Percentiles rank a stretch among this genome's conserved stretches.
Evolutionary conservation across 2,329 filamentous ascomycete genomes (phyloP).

Genomic region (Xylariaceae sp.): DNA sequence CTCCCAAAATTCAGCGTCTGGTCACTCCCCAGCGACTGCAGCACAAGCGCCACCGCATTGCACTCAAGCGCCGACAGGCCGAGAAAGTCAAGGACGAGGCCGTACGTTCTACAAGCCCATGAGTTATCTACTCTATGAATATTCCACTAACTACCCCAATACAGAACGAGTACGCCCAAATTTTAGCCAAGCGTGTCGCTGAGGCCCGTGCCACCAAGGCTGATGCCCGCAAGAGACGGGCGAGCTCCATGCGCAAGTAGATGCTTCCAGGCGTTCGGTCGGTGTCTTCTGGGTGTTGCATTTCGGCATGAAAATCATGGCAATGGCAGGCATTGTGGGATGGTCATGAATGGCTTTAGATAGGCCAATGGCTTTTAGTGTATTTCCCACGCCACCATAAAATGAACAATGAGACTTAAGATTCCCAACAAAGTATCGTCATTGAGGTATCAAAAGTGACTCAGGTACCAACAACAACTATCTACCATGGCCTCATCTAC

Average conservation of each 20-base stretch:
- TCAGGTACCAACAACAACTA: too few species aligned
- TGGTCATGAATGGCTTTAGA: constrained; percentile 39
- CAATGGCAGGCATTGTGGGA: constrained; percentile 34
- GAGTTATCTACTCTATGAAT: not conserved
- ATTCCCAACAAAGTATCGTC: constrained; percentile 31
- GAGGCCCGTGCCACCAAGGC: constrained; percentile 95
- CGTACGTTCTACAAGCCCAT: constrained; percentile 63
- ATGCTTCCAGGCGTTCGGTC: constrained; percentile 48
- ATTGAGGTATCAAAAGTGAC: too few species aligned
- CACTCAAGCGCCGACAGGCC: constrained; percentile 96
- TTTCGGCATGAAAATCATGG: constrained; percentile 43
- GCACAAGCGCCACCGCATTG: constrained; percentile 98
- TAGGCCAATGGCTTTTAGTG: constrained; percentile 37
- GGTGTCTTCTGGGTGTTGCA: constrained; percentile 46
- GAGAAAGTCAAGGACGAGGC: constrained; percentile 99
- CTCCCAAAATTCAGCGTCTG: constrained; percentile 99
- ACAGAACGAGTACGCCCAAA: constrained; percentile 94
- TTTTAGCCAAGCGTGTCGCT: constrained; percentile 95
- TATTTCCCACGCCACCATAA: constrained; percentile 38
- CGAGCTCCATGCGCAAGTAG: constrained; percentile 93
- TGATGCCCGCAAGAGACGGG: constrained; percentile 95
- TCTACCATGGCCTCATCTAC: too few species aligned
- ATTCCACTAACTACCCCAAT: constrained; percentile 44
- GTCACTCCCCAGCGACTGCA: constrained; percentile 99
- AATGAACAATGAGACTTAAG: constrained; percentile 37